Evolutionary conservation across 306 rosid species (phyloP).

Genomic region (Quercus rubra): DNA sequence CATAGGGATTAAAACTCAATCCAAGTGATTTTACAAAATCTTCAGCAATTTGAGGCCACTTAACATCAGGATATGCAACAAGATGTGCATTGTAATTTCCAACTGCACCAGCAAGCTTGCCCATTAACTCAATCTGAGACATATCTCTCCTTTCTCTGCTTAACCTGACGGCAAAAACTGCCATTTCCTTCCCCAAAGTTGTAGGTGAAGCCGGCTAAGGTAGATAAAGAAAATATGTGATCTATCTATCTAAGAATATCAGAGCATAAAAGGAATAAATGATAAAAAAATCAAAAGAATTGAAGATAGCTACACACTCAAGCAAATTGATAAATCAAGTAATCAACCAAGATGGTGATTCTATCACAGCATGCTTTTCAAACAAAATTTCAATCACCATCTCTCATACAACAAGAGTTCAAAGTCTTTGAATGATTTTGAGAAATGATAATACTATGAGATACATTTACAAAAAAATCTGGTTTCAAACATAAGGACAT

Average conservation of each 20-base stretch:
- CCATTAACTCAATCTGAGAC: conserved; percentile 65
- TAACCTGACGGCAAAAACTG: conserved; percentile 76
- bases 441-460: not conserved
- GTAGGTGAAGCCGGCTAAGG: conserved; percentile 92
- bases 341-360: not conserved
- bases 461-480: not conserved
- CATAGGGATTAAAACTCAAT: conserved; percentile 73
- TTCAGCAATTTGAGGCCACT: conserved; percentile 69
- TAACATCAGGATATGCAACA: conserved; percentile 71
- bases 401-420: not conserved
- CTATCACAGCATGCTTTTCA: not conserved
- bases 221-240: conserved; percentile 1
- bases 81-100: conserved; percentile 94
- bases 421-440: not conserved
- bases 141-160: conserved; percentile 65
- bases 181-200: conserved; percentile 96
- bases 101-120: conserved; percentile 97
- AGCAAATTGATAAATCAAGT: too few species aligned
- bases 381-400: not conserved
- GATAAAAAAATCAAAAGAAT: not conserved
- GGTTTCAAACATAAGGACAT: conserved; percentile 1
- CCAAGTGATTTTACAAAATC: conserved; percentile 76
- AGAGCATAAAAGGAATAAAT: not conserved
- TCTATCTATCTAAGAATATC: not conserved
- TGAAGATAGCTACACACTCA: not conserved